phyloP scores from a whole-genome alignment of 495 filamentous ascomycete species.

The Rostrohypoxylon terebratum region DNA sequence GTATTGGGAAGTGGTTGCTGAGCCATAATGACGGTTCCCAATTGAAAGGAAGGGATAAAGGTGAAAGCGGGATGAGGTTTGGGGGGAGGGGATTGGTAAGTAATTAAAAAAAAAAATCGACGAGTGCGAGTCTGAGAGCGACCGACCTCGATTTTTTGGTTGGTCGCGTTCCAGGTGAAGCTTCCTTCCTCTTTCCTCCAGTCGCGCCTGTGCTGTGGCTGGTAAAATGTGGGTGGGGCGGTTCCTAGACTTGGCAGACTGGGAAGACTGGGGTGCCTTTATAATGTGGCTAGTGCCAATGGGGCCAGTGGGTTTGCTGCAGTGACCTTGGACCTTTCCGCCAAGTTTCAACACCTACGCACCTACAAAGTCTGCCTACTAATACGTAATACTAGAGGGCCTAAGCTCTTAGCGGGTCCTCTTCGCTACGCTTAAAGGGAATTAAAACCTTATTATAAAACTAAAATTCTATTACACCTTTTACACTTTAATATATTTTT shows the following conservation, averaged over 20 bases:
- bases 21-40: constrained; percentile 36
- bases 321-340: too few relatives aligned
- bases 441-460: too few relatives aligned
- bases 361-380: too few relatives aligned
- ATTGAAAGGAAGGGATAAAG: background rate
- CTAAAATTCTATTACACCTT: too few relatives aligned
- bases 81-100: background rate
- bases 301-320: background rate
- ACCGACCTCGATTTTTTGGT: constrained; percentile 11
- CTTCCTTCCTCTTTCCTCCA: constrained; percentile 13
- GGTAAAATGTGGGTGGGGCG: background rate
- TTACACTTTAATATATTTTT: too few relatives aligned
- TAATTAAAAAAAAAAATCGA: too few relatives aligned
- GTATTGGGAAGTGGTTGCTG: constrained; percentile 46
- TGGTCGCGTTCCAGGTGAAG: constrained; percentile 17
- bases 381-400: background rate
- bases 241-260: too few relatives aligned
- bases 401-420: too few relatives aligned
- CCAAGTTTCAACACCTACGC: background rate
- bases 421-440: too few relatives aligned
- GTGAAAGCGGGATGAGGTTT: background rate
- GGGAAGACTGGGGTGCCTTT: background rate
- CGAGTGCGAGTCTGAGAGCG: background rate
- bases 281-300: background rate
- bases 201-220: constrained; percentile 28